A percentile compares a stretch with the other conserved stretches of the same genome.
These are phyloP conservation scores for Eutrema yunnanense DNA, from an alignment of 345 rosid genomes.

Conservation along the genomic window DNA sequence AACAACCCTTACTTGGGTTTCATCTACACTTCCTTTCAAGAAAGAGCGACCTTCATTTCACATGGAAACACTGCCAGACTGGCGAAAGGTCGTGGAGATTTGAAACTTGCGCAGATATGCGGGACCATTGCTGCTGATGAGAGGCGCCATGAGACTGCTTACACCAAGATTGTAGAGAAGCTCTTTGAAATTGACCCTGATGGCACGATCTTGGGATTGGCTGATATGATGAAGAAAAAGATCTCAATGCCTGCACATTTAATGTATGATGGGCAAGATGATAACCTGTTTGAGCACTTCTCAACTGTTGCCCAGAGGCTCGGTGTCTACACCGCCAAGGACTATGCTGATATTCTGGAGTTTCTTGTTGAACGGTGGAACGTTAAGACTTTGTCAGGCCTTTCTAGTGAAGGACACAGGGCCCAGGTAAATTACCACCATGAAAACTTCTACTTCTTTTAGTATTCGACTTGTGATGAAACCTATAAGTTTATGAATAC, in stretches of 20 bases:
- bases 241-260: slow-evolving; percentile 51
- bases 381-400: slow-evolving; percentile 45
- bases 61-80: slow-evolving; percentile 70
- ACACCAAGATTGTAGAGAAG: slow-evolving; percentile 64
- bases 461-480: neutral
- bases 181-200: slow-evolving; percentile 61
- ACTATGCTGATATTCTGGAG: slow-evolving; percentile 63
- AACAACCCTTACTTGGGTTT: slow-evolving; percentile 72
- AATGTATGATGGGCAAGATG: slow-evolving; percentile 61
- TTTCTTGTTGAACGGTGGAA: slow-evolving; percentile 65
- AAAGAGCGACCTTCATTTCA: slow-evolving; percentile 71
- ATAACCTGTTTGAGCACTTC: slow-evolving; percentile 58
- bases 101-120: slow-evolving; percentile 61
- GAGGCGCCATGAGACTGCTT: slow-evolving; percentile 68
- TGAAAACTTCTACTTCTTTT: neutral
- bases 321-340: slow-evolving; percentile 60
- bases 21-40: slow-evolving; percentile 77
- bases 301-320: slow-evolving; percentile 61
- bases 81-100: slow-evolving; percentile 56
- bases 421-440: slow-evolving; percentile 34
- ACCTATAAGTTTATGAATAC: neutral
- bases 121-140: slow-evolving; percentile 69
- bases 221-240: slow-evolving; percentile 58
- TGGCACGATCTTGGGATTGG: slow-evolving; percentile 51
- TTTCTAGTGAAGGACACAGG: slow-evolving; percentile 48